A percentile compares a stretch with the other conserved stretches of the same genome.
Evolutionary conservation across 2,329 filamentous ascomycete genomes (phyloP).

Genomic region (Pestalotiopsis sp.): DNA sequence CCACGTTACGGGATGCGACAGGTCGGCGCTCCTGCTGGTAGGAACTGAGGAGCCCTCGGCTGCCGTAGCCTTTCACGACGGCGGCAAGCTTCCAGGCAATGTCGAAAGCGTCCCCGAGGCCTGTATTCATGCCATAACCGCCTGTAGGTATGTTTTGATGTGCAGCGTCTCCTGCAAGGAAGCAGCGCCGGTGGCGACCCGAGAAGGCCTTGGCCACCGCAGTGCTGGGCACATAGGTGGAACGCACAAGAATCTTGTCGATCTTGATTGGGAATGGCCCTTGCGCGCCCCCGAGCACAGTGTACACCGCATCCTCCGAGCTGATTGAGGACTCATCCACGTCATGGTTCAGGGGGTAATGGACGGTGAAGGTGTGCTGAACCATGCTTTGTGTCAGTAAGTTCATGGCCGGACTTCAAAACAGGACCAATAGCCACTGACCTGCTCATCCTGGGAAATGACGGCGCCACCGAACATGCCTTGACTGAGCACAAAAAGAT

Average conservation of each 20-base stretch:
- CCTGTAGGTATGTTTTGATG: background rate
- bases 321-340: background rate
- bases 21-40: conserved; percentile 42
- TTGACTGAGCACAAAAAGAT: background rate
- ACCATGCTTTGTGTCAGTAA: background rate
- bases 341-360: background rate
- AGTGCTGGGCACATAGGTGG: background rate
- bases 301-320: background rate
- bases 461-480: background rate
- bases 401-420: background rate
- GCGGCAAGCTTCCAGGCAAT: conserved; percentile 45
- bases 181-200: background rate
- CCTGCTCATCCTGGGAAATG: background rate
- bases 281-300: background rate
- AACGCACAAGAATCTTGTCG: background rate
- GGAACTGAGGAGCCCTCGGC: conserved; percentile 32
- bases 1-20: conserved; percentile 24
- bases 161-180: background rate
- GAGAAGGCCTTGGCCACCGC: background rate
- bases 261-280: background rate
- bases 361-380: background rate
- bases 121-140: conserved; percentile 17
- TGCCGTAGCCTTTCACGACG: conserved; percentile 29
- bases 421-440: background rate
- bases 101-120: conserved; percentile 41